Conservation (phyloP, 306 rosid species). For the Lathyrus tuberosus region DNA sequence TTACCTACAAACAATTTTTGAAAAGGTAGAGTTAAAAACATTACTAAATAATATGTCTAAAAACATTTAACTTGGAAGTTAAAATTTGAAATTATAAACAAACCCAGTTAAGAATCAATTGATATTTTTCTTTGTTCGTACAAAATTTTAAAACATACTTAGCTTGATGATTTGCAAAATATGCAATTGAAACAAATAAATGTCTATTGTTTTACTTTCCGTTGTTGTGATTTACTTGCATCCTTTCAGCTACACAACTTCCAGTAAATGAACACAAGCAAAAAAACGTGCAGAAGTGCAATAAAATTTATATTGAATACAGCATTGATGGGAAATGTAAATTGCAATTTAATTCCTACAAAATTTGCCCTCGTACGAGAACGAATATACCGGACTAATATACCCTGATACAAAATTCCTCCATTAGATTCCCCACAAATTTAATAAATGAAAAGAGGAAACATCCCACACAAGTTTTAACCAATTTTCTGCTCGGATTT, state of each 20-base stretch:
- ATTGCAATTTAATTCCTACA: constrained; percentile 14
- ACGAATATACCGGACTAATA: constrained; percentile 5
- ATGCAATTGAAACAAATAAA: too few relatives aligned
- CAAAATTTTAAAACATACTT: too few relatives aligned
- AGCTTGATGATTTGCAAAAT: too few relatives aligned
- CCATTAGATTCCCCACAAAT: constrained; percentile 5
- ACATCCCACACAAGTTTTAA: constrained; percentile 19
- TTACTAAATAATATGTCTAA: too few relatives aligned
- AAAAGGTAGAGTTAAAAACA: too few relatives aligned
- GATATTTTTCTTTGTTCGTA: too few relatives aligned
- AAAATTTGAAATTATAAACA: too few relatives aligned
- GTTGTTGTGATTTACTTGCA: constrained; percentile 1
- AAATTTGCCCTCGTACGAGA: constrained; percentile 7
- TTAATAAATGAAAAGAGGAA: constrained; percentile 5
- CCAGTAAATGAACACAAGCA: neutral
- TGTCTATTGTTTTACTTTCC: neutral
- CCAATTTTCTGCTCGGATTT: constrained; percentile 17
- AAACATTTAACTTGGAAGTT: too few relatives aligned
- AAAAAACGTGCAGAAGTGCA: neutral
- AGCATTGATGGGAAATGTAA: constrained; percentile 2
- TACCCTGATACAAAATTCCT: constrained; percentile 11
- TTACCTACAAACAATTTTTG: too few relatives aligned
- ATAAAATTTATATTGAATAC: neutral
- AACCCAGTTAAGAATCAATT: too few relatives aligned
- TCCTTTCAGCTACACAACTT: neutral